These are phyloP conservation scores for Colletotrichum navitas DNA, from an alignment of 2,329 filamentous ascomycete species.

Conservation along the genomic window DNA sequence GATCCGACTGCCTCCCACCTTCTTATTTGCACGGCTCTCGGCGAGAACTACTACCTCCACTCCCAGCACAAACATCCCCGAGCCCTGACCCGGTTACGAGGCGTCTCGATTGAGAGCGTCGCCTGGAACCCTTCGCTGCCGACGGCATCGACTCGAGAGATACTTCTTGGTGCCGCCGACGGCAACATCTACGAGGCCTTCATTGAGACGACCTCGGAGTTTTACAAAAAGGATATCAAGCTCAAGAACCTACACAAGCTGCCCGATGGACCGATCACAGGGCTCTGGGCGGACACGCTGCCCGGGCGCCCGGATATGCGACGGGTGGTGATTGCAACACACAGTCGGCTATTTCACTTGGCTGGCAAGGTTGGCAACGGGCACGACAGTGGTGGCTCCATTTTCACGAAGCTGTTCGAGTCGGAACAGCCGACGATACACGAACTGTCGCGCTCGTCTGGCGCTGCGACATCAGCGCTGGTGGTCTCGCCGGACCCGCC, in stretches of 20 bases:
- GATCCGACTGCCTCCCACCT: slow-evolving; percentile 97
- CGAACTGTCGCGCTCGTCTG: slow-evolving; percentile 73
- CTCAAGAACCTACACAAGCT: slow-evolving; percentile 86
- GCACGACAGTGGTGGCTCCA: slow-evolving; percentile 84
- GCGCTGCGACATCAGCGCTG: slow-evolving; percentile 73
- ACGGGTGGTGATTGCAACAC: slow-evolving; percentile 84
- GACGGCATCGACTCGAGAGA: slow-evolving; percentile 94
- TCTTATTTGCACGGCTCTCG: slow-evolving; percentile 88
- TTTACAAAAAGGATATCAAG: slow-evolving; percentile 94
- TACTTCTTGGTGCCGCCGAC: slow-evolving; percentile 90
- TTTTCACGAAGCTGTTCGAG: slow-evolving; percentile 91
- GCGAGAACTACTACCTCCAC: slow-evolving; percentile 98
- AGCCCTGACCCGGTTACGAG: slow-evolving; percentile 83
- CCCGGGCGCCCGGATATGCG: slow-evolving; percentile 77
- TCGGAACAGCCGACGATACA: slow-evolving; percentile 83
- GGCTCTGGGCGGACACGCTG: slow-evolving; percentile 85
- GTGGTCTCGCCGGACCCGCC: slow-evolving; percentile 81
- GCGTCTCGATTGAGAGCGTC: slow-evolving; percentile 87
- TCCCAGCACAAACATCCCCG: slow-evolving; percentile 92
- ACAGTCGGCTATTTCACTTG: slow-evolving; percentile 83
- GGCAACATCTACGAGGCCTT: slow-evolving; percentile 96
- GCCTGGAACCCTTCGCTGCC: slow-evolving; percentile 96
- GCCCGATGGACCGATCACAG: slow-evolving; percentile 85
- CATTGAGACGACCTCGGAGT: slow-evolving; percentile 93
- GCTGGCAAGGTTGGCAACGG: slow-evolving; percentile 80